These are phyloP conservation scores for Penicillium sp. DNA, from an alignment of 2,329 filamentous ascomycete genomes.

Conservation along the genomic window DNA sequence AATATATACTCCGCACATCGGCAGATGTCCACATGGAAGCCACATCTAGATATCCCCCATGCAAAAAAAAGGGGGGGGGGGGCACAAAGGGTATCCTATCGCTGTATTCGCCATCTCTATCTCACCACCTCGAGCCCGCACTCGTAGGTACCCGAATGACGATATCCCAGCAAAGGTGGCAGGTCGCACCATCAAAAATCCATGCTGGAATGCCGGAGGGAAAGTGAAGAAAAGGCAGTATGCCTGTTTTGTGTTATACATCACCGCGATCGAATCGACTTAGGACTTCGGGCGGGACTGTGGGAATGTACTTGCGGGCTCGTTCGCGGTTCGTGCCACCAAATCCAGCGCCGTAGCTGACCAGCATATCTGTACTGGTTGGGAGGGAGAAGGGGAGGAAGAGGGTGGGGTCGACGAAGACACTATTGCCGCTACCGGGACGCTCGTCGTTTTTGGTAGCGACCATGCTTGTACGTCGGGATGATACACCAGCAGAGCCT, in stretches of 20 bases:
- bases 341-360: constrained; percentile 91
- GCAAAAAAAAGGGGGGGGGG: neutral
- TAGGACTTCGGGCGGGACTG: constrained; percentile 89
- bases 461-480: constrained; percentile 24
- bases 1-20: constrained; percentile 9
- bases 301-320: constrained; percentile 93
- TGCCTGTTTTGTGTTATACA: constrained; percentile 9
- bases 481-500: constrained; percentile 23
- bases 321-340: constrained; percentile 88
- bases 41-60: neutral
- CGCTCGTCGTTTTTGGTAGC: constrained; percentile 27
- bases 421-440: constrained; percentile 24
- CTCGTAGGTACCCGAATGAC: no score
- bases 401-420: constrained; percentile 82
- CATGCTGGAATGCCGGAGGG: neutral
- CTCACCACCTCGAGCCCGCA: neutral
- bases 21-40: neutral
- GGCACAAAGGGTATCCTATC: constrained; percentile 2
- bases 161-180: neutral
- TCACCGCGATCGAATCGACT: constrained; percentile 70
- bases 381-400: constrained; percentile 95
- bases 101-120: neutral
- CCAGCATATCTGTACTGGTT: constrained; percentile 94
- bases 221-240: neutral
- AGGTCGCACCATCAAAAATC: neutral